Percentiles rank a stretch among this genome's conserved stretches.
Evolutionary conservation across 441 rosid genomes (phyloP).

Genomic region (Sinapis alba): DNA sequence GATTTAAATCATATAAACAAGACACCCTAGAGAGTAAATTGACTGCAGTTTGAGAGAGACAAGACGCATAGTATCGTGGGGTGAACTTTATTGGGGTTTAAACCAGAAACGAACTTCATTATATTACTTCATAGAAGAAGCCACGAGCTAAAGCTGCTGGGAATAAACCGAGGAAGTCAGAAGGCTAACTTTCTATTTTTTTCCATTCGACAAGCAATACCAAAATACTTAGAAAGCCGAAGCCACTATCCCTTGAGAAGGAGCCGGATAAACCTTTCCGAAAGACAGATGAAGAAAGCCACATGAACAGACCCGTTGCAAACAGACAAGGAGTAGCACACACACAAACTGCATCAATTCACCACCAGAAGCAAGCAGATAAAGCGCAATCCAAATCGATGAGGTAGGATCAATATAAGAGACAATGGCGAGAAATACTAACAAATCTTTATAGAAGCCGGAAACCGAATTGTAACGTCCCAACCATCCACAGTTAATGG

Average conservation of each 20-base stretch:
- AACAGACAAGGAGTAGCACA: not conserved
- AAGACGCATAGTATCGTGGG: not conserved
- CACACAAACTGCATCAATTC: not conserved
- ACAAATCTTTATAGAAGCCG: too few species aligned
- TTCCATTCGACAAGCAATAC: too few species aligned
- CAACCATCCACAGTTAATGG: too few species aligned
- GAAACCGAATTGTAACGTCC: too few species aligned
- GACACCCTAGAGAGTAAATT: not conserved
- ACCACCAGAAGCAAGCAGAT: not conserved
- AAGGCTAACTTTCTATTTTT: not conserved
- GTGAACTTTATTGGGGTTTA: not conserved
- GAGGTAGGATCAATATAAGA: too few species aligned
- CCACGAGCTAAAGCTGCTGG: not conserved
- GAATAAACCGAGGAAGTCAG: not conserved
- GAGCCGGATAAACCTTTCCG: not conserved
- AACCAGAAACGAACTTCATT: not conserved
- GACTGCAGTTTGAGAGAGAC: not conserved
- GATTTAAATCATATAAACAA: not conserved
- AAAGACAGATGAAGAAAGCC: not conserved
- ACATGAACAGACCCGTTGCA: not conserved
- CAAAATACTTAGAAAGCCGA: too few species aligned
- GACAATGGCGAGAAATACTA: too few species aligned
- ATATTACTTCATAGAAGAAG: not conserved
- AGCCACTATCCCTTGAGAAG: too few species aligned
- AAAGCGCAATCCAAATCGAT: too few species aligned